Evolutionary conservation across 345 rosid genomes (phyloP), one percentile per base, ranked within the genome.

Genomic region (Melaleuca alternifolia): DNA sequence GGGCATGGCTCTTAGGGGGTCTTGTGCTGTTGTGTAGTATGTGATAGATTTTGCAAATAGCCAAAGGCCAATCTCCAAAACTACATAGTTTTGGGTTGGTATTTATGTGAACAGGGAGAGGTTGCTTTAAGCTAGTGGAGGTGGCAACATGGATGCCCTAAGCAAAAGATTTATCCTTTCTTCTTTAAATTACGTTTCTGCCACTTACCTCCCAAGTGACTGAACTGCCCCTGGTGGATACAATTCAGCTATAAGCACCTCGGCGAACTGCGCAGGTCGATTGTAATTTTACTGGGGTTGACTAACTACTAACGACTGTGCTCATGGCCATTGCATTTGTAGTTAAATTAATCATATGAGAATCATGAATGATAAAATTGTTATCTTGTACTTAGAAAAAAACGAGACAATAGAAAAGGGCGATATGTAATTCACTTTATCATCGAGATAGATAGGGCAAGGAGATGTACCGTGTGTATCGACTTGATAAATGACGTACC

Each of bases 1-100:
- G 54, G 88, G 93, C 94, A 91, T 93, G 89, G 89, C 51, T 26
- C 41, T 28, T 30, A n/a, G 79, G 79, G 12, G 11, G 71, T 24
- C 37, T 6, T n/a, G n/a, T 71, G 9, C 23, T 71, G 12, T 5
- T 61, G 26, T 51, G 54, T 3, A 50, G 52, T 62, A 85, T n/a
- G 52, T 79, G 54, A 87, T 41, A 20, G 37, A 24, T 37, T 44
- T 85, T 65, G 91, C 86, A 14, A 89, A 84, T 24, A 91, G 91
- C n/a, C 92, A 89, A 87, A 88, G 54, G 54, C 54, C 54, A 52
- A 52, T 52, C 54, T 65, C 77, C 77, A 65, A 65, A 30, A 7
- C 44, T 65, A 30, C 1, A 30, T 18, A 62, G 76, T 62, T 62
- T n/a, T n/a, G n/a, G n/a, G 48, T 2, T 1, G 81, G 81, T 37